Evolutionary conservation across 1,139 yeast genomes (phyloP).

Genomic region (Lodderomyces margitis): DNA sequence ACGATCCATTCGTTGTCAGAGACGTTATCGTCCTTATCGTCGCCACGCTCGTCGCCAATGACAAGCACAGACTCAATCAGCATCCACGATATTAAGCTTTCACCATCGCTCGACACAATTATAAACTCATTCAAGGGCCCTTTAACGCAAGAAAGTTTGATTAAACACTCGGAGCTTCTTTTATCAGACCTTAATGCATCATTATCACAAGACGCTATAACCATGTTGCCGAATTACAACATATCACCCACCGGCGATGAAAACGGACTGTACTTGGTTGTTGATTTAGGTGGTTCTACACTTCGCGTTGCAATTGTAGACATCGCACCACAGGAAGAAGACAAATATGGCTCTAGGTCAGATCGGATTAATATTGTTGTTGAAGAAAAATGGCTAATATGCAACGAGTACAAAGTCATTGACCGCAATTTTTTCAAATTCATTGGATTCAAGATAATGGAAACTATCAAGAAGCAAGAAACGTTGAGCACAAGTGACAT

Average conservation of each 20-base stretch:
- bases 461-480: conserved; percentile 29
- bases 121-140: conserved; percentile 15
- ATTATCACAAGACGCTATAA: conserved; percentile 27
- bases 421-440: conserved; percentile 39
- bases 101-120: conserved; percentile 10
- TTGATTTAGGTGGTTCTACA: conserved; percentile 59
- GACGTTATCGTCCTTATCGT: conserved; percentile 1
- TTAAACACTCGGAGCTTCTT: conserved; percentile 18
- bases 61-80: conserved; percentile 4
- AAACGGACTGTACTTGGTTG: conserved; percentile 42
- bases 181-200: conserved; percentile 30
- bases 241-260: conserved; percentile 44
- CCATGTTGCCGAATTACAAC: conserved; percentile 50
- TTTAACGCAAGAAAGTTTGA: conserved; percentile 13
- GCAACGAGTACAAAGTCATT: conserved; percentile 36
- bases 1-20: background rate
- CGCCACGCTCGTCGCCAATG: conserved; percentile 6
- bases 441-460: conserved; percentile 35
- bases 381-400: conserved; percentile 42
- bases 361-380: conserved; percentile 27
- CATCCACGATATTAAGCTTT: conserved; percentile 1
- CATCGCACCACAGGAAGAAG: conserved; percentile 19
- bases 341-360: conserved; percentile 4
- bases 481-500: conserved; percentile 18
- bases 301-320: conserved; percentile 47